Percentiles rank a stretch among this genome's conserved stretches.
Evolutionary conservation across 2,329 filamentous ascomycete genomes (phyloP).

Genomic region (Claviceps sp.): DNA sequence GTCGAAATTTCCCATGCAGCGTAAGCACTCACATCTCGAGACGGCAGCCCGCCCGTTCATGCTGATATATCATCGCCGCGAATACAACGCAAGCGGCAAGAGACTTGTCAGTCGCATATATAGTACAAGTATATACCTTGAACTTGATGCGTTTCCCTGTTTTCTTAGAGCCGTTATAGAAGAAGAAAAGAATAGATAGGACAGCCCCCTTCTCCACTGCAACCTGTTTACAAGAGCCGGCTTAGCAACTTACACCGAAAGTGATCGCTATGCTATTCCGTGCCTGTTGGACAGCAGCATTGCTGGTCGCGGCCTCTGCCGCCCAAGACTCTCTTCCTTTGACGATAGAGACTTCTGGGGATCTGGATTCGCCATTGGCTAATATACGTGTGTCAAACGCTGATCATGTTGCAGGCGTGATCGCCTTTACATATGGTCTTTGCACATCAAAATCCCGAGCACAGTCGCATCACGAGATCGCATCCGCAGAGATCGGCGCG

Average conservation of each 20-base stretch:
- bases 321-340: background rate
- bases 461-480: conserved; percentile 8
- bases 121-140: no score
- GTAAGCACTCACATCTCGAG: no score
- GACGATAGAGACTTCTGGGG: background rate
- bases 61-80: no score
- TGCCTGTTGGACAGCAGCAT: background rate
- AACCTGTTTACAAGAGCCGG: no score
- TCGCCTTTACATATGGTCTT: background rate
- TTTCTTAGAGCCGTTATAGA: background rate
- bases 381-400: background rate
- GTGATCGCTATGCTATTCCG: background rate
- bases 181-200: background rate
- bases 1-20: no score
- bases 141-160: no score
- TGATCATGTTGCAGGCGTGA: background rate
- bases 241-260: background rate
- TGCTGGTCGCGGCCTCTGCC: background rate
- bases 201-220: no score
- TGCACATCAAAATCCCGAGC: background rate
- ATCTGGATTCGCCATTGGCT: background rate
- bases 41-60: no score
- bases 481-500: conserved; percentile 12
- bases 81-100: no score
- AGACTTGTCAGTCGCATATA: no score